Conservation (phyloP, 495 filamentous ascomycete species). For the Penicillium bialowiezense region DNA sequence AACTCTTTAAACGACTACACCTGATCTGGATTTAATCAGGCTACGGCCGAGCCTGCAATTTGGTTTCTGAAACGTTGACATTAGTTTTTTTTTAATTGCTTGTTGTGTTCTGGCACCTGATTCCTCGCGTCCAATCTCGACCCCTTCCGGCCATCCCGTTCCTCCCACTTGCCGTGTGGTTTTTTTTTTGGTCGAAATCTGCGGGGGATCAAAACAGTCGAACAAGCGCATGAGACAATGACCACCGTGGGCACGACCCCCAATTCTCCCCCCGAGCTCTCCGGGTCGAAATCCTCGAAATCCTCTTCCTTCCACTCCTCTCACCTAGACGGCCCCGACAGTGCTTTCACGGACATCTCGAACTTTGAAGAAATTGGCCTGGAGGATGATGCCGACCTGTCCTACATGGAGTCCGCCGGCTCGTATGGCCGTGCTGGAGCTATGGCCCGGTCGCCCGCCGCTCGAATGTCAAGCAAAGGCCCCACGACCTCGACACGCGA, state of each 20-base stretch:
- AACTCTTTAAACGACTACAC: constrained; percentile 21
- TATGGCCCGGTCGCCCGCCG: constrained; percentile 32
- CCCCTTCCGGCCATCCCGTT: constrained; percentile 19
- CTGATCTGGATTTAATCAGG: constrained; percentile 32
- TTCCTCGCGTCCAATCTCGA: constrained; percentile 20
- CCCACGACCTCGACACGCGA: constrained; percentile 40
- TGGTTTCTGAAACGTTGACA: constrained; percentile 9
- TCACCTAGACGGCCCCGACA: constrained; percentile 61
- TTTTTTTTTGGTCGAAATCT: constrained; percentile 1
- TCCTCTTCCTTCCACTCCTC: constrained; percentile 84
- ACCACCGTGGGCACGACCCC: constrained; percentile 59
- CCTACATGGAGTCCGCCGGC: constrained; percentile 25
- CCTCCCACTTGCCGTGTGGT: constrained; percentile 6
- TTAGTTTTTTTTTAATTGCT: constrained; percentile 14
- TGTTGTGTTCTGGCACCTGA: constrained; percentile 17
- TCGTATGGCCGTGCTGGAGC: constrained; percentile 29
- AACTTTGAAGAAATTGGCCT: constrained; percentile 95
- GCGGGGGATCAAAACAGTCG: constrained; percentile 11
- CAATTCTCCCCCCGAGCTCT: constrained; percentile 79
- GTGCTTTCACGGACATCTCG: constrained; percentile 62
- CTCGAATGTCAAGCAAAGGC: constrained; percentile 31
- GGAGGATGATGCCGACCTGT: constrained; percentile 57
- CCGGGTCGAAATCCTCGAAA: constrained; percentile 83
- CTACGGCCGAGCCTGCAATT: constrained; percentile 30
- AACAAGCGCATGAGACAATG: constrained; percentile 50